Evolutionary conservation across 805 yeast species (phyloP), one percentile per base, ranked within the genome.

Genomic region (Metahyphopichia silvanorum): DNA sequence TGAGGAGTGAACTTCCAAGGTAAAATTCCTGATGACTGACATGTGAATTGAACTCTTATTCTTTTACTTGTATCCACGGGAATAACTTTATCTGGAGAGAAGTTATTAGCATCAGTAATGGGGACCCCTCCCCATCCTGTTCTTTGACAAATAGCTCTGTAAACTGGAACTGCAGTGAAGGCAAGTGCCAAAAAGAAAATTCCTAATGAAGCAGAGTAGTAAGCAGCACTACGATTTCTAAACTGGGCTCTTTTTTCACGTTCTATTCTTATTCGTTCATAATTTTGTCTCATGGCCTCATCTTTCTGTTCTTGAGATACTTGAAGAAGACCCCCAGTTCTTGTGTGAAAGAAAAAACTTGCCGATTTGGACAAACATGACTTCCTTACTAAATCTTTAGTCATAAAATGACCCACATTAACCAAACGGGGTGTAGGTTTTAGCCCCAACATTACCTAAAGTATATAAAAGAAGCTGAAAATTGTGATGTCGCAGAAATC

Each of bases 91-190:
- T 91, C 98, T 15, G 87, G 78, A 1, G 96, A 86, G 59, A 93
- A 86, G 47, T 75, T 79, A 8, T 79, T 57, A 27, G 69, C 60
- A 53, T 93, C 98, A 0, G 97, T 89, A 47, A 89, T 83, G 8
- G 98, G 98, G 6, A 83, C 80, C 25, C 98, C 98, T 31, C 91
- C 96, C 76, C 84, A 93, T 0, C 98, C 98, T 0, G 97, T 89
- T 58, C 94, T 75, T 47, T 89, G 86, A 67, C 98, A 93, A 19
- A 93, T 71, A 6, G 89, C 87, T 44, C 97, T 68, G 58, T 93
- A 93, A 5, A 93, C 63, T 4, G 98, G 98, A 13, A 93, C 98
- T 1, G 96, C 86, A 7, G 88, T 85, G 59, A 87, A 93, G 0
- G 95, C 74, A 5, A 91, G 65, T 0, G 95, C 86, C 12, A 86